Evolutionary conservation across 495 filamentous ascomycete species (phyloP).

Genomic region (Lasiosphaeria ovina): DNA sequence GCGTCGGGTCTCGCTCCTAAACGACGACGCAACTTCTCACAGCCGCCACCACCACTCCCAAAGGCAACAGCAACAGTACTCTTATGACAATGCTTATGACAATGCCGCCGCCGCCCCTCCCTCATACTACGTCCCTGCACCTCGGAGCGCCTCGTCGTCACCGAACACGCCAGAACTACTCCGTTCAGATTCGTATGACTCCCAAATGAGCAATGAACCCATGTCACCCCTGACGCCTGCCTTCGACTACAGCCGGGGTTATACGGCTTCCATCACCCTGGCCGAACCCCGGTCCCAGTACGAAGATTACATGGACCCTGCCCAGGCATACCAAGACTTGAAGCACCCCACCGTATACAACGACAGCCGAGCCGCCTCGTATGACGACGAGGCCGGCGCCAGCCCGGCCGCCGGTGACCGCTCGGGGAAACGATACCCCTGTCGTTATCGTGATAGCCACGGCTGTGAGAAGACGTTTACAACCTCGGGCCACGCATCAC

Average conservation of each 20-base stretch:
- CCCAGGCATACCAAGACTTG: slow-evolving; percentile 29
- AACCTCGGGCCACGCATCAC: slow-evolving; percentile 93
- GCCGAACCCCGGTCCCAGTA: slow-evolving; percentile 30
- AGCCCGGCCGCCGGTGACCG: slow-evolving; percentile 34
- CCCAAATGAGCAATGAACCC: slow-evolving; percentile 48
- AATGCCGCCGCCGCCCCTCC: slow-evolving; percentile 6
- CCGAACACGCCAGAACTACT: slow-evolving; percentile 49
- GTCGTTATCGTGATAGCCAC: slow-evolving; percentile 62
- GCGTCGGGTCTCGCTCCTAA: slow-evolving; percentile 52
- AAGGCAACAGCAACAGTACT: background rate
- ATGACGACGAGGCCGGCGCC: slow-evolving; percentile 43
- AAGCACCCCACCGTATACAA: slow-evolving; percentile 35
- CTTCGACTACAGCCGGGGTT: slow-evolving; percentile 36
- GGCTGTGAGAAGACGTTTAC: slow-evolving; percentile 83
- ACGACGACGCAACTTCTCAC: slow-evolving; percentile 41
- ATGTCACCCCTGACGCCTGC: slow-evolving; percentile 48
- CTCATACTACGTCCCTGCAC: slow-evolving; percentile 12
- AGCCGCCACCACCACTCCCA: slow-evolving; percentile 7
- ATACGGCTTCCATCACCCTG: slow-evolving; percentile 11
- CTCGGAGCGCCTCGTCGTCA: slow-evolving; percentile 35
- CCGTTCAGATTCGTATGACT: slow-evolving; percentile 55
- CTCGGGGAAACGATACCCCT: slow-evolving; percentile 61
- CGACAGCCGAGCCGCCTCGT: slow-evolving; percentile 28
- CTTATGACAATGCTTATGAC: too few relatives aligned
- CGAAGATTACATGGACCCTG: slow-evolving; percentile 37